phyloP scores from a whole-genome alignment of 306 rosid species.

The Clitoria ternatea region DNA sequence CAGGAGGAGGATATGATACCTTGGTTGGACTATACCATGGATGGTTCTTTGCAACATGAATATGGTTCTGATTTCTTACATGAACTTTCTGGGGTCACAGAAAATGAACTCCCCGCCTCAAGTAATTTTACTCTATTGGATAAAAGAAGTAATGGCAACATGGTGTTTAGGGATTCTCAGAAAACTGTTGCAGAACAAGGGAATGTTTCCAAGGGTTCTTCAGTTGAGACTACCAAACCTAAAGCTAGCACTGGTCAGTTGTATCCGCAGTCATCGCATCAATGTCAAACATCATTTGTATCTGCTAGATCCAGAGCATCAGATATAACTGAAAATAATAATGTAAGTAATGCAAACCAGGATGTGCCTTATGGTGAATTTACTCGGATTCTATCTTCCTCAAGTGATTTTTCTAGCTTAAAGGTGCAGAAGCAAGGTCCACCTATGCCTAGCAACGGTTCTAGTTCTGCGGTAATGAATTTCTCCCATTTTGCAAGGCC shows the following conservation, averaged over 20 bases:
- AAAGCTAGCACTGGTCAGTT: constrained; percentile 40
- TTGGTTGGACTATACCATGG: constrained; percentile 82
- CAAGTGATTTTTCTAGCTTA: constrained; percentile 45
- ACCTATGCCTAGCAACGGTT: constrained; percentile 35
- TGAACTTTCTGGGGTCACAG: constrained; percentile 56
- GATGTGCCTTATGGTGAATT: constrained; percentile 35
- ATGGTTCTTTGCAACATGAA: constrained; percentile 58
- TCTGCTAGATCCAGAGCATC: constrained; percentile 45
- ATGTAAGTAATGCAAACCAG: constrained; percentile 32
- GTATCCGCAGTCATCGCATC: constrained; percentile 46
- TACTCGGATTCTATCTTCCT: constrained; percentile 41
- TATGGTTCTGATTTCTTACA: constrained; percentile 68
- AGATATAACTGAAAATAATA: constrained; percentile 39
- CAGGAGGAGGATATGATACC: constrained; percentile 71
- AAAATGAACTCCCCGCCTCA: constrained; percentile 35
- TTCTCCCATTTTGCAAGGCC: constrained; percentile 95
- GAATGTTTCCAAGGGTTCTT: constrained; percentile 46
- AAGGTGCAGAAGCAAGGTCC: constrained; percentile 55
- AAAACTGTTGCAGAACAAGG: constrained; percentile 45
- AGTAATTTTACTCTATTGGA: constrained; percentile 41
- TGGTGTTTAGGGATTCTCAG: constrained; percentile 45
- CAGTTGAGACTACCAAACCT: constrained; percentile 38
- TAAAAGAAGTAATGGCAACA: constrained; percentile 44
- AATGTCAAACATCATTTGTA: constrained; percentile 48
- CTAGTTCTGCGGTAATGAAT: constrained; percentile 51